These are phyloP conservation scores for Eucalyptus brandiana DNA, from an alignment of 345 rosid species.

Conservation along the genomic window DNA sequence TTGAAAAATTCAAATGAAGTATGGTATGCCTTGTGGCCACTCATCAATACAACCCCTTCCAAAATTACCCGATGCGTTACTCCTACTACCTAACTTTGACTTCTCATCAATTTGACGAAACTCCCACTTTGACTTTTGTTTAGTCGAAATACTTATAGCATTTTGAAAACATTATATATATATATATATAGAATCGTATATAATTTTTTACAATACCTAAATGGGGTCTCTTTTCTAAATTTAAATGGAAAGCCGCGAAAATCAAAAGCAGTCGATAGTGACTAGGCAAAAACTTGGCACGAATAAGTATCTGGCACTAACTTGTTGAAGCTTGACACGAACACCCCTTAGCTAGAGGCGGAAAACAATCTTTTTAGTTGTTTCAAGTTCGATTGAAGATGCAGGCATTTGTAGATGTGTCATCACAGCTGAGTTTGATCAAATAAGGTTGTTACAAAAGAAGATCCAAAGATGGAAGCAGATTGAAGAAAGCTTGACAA, in stretches of 20 bases:
- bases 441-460: not conserved
- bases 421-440: not conserved
- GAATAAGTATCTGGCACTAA: not conserved
- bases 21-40: not conserved
- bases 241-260: fast-evolving
- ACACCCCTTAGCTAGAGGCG: not conserved
- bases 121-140: not conserved
- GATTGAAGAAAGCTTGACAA: not conserved
- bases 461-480: not conserved
- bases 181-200: not conserved
- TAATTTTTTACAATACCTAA: not conserved
- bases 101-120: not conserved
- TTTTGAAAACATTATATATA: too few relatives aligned
- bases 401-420: not conserved
- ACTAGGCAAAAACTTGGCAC: not conserved
- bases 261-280: not conserved
- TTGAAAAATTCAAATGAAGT: not conserved
- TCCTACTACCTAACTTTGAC: not conserved
- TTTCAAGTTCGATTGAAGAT: not conserved
- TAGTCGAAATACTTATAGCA: not conserved
- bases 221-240: not conserved
- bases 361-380: not conserved
- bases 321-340: not conserved
- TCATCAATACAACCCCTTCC: not conserved
- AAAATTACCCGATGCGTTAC: not conserved